Evolutionary conservation across 1,284 basidiomycete species (phyloP), one percentile per base, ranked within the genome.

Genomic region (Somion occarium): DNA sequence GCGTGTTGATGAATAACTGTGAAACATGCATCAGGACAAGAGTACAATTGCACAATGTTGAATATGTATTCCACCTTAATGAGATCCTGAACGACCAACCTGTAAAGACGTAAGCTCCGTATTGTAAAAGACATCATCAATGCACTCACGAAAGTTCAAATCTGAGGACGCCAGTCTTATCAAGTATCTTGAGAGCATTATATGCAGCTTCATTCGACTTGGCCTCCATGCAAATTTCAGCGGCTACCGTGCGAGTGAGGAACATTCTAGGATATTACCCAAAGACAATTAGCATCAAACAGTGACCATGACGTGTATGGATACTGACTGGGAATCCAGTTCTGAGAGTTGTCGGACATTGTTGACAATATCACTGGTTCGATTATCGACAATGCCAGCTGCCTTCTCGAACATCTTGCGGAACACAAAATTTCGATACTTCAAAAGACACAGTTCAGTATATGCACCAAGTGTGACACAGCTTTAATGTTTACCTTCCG

Each of bases 341-440:
- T 78, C 76, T 58, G 80, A 81, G 25, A 88, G 68, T 59, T 86
- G 83, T 54, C 76, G 75, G 39, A 88, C 83, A 60, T 87, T 86
- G 23, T 73, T 69, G 13, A 79, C 74, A 50, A 88, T 83, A 52
- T 86, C 82, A 46, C 82, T 74, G n/a, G 75, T 69, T 45, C 75
- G 73, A 41, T 73, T 72, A 34, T 79, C 78, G 50, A 72, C 75
- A 37, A 74, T 66, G 5, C 73, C 65, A 15, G 75, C 63, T 38
- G 76, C 73, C 53, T 80, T 78, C 66, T 88, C 85, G 58, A 89
- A 88, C 79, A 89, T 88, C 65, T 87, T 87, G 49, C 86, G 83
- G 63, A 88, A 88, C 11, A 89, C 80, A 58, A 88, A 89, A 62
- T 89, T 82, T 44, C 85, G 84, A 62, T 89, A 87, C 85, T 88